These are phyloP conservation scores for Aspergillus ruber DNA, from an alignment of 2,329 filamentous ascomycete genomes.

Conservation along the genomic window DNA sequence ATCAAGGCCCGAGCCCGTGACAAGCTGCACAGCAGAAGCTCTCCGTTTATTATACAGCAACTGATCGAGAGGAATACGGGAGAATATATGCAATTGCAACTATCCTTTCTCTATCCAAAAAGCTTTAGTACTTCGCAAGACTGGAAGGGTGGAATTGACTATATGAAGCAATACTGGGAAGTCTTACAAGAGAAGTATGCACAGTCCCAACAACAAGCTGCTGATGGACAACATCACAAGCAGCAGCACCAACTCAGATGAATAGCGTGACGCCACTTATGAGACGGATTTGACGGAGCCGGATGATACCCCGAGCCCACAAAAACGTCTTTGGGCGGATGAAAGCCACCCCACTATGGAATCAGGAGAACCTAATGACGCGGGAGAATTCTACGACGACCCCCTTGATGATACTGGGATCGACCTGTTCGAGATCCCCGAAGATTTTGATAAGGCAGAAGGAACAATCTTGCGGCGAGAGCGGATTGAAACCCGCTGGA, in stretches of 20 bases:
- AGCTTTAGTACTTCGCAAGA: too few species aligned
- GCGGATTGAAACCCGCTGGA: conserved; percentile 8
- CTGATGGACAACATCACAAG: not conserved
- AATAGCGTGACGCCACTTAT: not conserved
- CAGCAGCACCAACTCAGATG: not conserved
- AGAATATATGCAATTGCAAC: too few species aligned
- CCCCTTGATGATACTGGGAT: conserved; percentile 7
- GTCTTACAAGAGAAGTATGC: too few species aligned
- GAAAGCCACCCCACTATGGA: not conserved
- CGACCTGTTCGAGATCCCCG: conserved; percentile 8
- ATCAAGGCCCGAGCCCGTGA: too few species aligned
- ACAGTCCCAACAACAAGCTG: too few species aligned
- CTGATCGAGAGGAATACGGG: too few species aligned
- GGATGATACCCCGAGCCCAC: not conserved
- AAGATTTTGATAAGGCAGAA: conserved; percentile 8
- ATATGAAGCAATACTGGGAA: too few species aligned
- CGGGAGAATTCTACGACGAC: conserved; percentile 4
- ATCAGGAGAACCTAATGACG: not conserved
- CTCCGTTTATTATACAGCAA: too few species aligned
- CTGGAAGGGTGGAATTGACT: too few species aligned
- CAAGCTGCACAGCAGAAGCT: too few species aligned
- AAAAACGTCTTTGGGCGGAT: not conserved
- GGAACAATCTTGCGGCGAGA: conserved; percentile 5
- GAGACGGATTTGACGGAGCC: not conserved
- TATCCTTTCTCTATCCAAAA: too few species aligned